phyloP scores from a whole-genome alignment of 2,329 filamentous ascomycete species.

The Pseudocercospora musae region DNA sequence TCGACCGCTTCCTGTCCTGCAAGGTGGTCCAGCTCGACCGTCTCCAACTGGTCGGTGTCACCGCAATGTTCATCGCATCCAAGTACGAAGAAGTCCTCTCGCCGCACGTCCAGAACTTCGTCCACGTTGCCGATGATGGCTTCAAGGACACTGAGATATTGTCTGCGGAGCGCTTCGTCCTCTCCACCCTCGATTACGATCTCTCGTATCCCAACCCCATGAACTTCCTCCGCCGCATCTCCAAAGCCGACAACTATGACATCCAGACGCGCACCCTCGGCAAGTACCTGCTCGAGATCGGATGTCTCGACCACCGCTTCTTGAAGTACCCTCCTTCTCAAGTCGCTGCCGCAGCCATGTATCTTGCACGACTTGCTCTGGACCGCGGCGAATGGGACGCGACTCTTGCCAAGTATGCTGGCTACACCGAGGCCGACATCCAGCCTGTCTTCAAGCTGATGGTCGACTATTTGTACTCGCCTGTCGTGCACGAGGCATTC shows the following conservation, averaged over 20 bases:
- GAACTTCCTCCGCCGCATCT: constrained; percentile 98
- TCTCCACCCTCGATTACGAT: constrained; percentile 89
- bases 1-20: constrained; percentile 92
- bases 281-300: constrained; percentile 98
- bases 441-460: constrained; percentile 88
- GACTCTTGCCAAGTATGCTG: constrained; percentile 84
- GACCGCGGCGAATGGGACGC: constrained; percentile 90
- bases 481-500: constrained; percentile 91
- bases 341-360: constrained; percentile 90
- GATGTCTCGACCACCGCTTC: constrained; percentile 90
- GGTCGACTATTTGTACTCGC: constrained; percentile 91
- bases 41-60: constrained; percentile 93
- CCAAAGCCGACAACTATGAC: constrained; percentile 98
- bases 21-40: constrained; percentile 96
- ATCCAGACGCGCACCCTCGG: constrained; percentile 95
- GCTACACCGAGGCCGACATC: constrained; percentile 90
- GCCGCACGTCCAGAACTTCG: constrained; percentile 94
- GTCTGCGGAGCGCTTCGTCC: constrained; percentile 92
- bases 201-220: constrained; percentile 98
- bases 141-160: constrained; percentile 94
- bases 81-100: constrained; percentile 99
- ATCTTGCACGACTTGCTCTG: constrained; percentile 83
- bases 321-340: constrained; percentile 86
- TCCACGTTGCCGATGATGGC: constrained; percentile 92
- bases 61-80: constrained; percentile 98